phyloP scores from a whole-genome alignment of 208 protist genomes.

The Tritrichomonas musculus region DNA sequence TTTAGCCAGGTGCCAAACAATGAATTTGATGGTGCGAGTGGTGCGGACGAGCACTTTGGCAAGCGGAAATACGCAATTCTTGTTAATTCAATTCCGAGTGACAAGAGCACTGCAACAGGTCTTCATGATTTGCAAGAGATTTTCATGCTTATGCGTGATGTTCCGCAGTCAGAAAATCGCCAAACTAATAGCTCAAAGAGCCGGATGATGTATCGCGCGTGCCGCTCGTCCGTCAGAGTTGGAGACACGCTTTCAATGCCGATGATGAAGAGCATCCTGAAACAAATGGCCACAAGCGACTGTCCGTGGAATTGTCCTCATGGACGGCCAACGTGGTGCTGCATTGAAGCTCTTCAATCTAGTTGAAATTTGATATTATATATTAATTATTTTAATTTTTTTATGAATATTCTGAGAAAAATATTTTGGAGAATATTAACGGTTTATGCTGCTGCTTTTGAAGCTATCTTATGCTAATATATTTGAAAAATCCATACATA shows the following conservation, averaged over 20 bases:
- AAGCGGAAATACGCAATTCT: neutral
- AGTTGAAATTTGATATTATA: no score
- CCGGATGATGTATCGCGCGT: neutral
- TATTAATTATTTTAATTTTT: no score
- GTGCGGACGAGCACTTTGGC: no score
- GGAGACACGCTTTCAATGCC: neutral
- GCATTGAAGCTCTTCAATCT: no score
- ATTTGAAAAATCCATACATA: no score
- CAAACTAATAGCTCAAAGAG: neutral
- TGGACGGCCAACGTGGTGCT: constrained; percentile 24
- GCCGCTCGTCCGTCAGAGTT: neutral
- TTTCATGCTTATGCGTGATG: neutral
- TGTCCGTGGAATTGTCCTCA: constrained; percentile 24
- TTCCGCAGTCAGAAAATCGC: neutral
- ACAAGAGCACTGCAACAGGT: neutral
- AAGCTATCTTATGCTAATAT: no score
- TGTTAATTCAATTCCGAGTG: neutral
- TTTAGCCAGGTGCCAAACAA: no score
- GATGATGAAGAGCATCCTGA: neutral
- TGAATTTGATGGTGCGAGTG: no score
- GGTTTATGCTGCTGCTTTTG: no score
- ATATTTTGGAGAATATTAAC: no score
- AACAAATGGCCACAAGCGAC: neutral
- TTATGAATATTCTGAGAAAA: no score
- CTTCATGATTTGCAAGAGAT: neutral